Base-by-base conservation (phyloP, 2,329 filamentous ascomycete genomes). In the Paraphoma sp. region DNA sequence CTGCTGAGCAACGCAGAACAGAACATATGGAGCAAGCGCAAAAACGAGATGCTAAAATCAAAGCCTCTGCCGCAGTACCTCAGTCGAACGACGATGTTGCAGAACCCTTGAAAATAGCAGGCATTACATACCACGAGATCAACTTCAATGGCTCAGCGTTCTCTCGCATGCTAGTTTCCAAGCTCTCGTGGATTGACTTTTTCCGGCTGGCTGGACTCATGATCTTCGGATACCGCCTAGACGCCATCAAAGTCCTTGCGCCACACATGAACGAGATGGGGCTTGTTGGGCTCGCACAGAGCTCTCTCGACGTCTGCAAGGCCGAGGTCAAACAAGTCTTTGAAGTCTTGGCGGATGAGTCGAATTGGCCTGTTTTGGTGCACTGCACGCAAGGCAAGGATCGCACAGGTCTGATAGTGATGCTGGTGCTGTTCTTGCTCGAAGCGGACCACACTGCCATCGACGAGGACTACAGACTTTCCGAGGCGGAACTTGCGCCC, bases 381-480 rank as follows among this genome's bases (percentile, higher is more conserved):
- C 92, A 96, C 75, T 97, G 93, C 75, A 95, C 92, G 0, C 92
- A 96, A 69, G 93, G 93, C 55, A 97, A 96, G 73, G 93, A 96
- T 70, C 85, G 93, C 2, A 93, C 87, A 1, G 93, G 93, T 0
- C 79, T 96, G 11, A 81, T 91, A 10, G 81, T 92, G 5, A 80
- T 89, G 41, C 79, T 96, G 4, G 76, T 89, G 0, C 78, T 96
- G 17, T 81, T 94, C 67, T 78, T 90, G 10, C 80, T 90, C 3
- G 78, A 71, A 29, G 72, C 90, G 1, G 84, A 87, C 0, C 55
- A 80, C 1, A 72, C 82, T 0, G 89, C 86, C 2, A 87, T 96
- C 42, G 80, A 86, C 52, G 71, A 87, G 60, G 93, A 96, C 76
- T 96, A 96, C 73, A 75, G 83, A 56, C 81, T 89, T 23, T 92